phyloP scores from a whole-genome alignment of 2,329 filamentous ascomycete genomes.

The Colletotrichum agaves region DNA sequence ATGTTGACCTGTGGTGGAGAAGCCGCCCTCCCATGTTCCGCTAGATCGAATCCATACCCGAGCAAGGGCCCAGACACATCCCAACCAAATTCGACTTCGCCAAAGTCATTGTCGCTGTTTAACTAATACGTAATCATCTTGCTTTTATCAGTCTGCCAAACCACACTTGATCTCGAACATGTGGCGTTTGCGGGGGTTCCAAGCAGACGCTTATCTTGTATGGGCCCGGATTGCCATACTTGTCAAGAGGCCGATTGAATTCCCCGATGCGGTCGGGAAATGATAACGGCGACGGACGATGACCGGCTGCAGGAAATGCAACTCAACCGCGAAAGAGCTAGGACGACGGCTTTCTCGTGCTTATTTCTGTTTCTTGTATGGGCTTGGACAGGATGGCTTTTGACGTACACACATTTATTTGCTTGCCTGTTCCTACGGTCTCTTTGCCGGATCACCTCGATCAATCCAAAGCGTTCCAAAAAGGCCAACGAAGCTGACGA shows the following conservation, averaged over 20 bases:
- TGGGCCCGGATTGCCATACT: background rate
- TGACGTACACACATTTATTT: background rate
- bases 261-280: slow-evolving; percentile 28
- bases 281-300: slow-evolving; percentile 7
- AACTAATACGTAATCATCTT: background rate
- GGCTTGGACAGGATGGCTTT: background rate
- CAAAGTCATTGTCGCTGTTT: background rate
- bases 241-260: slow-evolving; percentile 12
- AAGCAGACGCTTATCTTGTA: slow-evolving; percentile 9
- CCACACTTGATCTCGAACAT: background rate
- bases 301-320: background rate
- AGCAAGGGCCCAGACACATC: background rate
- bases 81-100: background rate
- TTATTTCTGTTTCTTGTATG: slow-evolving; percentile 17
- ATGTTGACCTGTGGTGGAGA: background rate
- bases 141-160: slow-evolving; percentile 5
- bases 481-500: background rate
- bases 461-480: background rate
- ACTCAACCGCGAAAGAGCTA: background rate
- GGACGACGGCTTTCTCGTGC: background rate
- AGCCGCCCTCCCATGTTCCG: background rate
- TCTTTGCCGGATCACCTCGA: background rate
- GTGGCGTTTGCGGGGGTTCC: slow-evolving; percentile 15
- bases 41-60: background rate
- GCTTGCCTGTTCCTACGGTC: background rate